Base-by-base conservation (phyloP, 305 asterid genomes). In the Galium porrigens region DNA sequence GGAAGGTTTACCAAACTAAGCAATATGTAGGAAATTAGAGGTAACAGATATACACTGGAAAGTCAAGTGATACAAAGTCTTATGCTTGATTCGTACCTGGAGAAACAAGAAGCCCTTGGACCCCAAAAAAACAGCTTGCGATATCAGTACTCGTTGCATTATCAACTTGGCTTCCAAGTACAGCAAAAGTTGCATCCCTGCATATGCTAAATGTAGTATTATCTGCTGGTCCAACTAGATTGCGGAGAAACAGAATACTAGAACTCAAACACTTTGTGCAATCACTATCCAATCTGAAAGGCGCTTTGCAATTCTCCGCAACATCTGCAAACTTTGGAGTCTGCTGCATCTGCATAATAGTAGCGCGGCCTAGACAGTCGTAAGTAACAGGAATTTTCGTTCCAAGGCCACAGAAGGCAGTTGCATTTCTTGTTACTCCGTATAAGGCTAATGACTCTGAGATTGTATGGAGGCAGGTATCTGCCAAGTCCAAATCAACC, bases 131-230 rank as follows among this genome's bases (percentile, higher is more conserved):
- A 78, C 99, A 94, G 77, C 84, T 68, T 0, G 95, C 97, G 46
- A 89, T 72, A 58, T 81, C 81, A 62, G 83, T 61, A 36, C 84
- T 80, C 27, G 96, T 79, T 10, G 41, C 64, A 41, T 85, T 77
- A 80, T 84, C 95, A 55, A 83, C 84, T 78, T 67, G 88, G 84
- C 96, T 89, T 36, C 95, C 87, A 76, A 90, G 78, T 42, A 96
- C 82, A 54, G 78, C 89, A 80, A 87, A 94, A n/a, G 96, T 74
- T 53, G 96, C 97, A 84, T 89, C 99, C 72, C 99, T 78, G 73
- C 99, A 94, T 61, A 84, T 94, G 68, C 92, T 92, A 80, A 92
- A 73, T 2, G 97, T 94, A 65, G 79, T 70, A 77, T 94, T 94
- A 76, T 78, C 84, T 12, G 82, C 83, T 7, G 90, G 73, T 58